Evolutionary conservation across 768 basidiomycete species (phyloP), one percentile per base, ranked within the genome.

Genomic region (Boletus vermiculosoides): DNA sequence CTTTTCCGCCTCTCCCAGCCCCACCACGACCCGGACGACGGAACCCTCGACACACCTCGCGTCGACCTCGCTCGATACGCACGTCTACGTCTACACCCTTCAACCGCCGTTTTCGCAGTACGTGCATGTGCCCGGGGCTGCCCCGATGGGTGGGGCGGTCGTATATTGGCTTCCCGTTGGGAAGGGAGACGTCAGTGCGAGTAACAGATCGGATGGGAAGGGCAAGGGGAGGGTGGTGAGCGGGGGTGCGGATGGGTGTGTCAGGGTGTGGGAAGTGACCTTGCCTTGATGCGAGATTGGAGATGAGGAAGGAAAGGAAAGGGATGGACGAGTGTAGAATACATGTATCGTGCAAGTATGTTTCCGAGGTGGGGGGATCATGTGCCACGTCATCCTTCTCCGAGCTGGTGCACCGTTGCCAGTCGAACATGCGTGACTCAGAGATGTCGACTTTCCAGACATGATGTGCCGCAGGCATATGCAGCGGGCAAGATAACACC

Each of bases 1-100:
- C 2, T 72, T 72, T 54, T 53, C 20, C 8, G 13, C 22, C 13
- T 16, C 50, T 4, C 50, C 56, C 1, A 11, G 52, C 10, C 85
- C 89, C 8, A 63, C 82, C 12, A 2, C 12, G 6, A 28, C 34
- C 3, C 50, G 18, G n/a, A 15, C 50, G 15, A 40, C 37, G 25
- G 25, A 22, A 49, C 11, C 50, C 18, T 15, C 55, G 45, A 78
- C 79, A 58, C 85, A 94, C 66, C 82, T 90, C 59, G 94, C 86
- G 12, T 94, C 93, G 5, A 94, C 88, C 12, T 92, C 93, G 20
- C 79, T 96, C n/a, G 96, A 98, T 70, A 95, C 94, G 31, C 84
- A 93, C 62, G 84, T 96, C 5, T 97, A 94, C 66, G 74, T 98
- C 25, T 98, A 91, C 85, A 86, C 87, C 60, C 84, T 92, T 31